A percentile compares a stretch with the other conserved stretches of the same genome.
Conservation (phyloP, 164 flowering plant genomes). For the Nymphaea colorata region DNA sequence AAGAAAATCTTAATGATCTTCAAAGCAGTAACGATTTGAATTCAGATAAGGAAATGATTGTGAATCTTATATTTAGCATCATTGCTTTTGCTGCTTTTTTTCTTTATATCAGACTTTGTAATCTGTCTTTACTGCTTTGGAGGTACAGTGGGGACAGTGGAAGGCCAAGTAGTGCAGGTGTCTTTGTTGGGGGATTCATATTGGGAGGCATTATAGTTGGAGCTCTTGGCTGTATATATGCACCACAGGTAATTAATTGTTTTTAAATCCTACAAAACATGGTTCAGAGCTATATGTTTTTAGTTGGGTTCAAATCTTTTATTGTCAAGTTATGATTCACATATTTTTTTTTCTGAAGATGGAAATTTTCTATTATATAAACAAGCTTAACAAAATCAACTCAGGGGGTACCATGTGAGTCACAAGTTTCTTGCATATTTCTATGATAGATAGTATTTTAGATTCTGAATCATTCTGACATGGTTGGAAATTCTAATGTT, state of each 20-base stretch:
- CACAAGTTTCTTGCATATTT: no score
- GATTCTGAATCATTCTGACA: no score
- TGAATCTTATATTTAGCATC: no score
- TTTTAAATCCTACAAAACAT: neutral
- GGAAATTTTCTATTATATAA: no score
- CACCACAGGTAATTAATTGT: constrained; percentile 61
- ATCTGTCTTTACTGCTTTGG: neutral
- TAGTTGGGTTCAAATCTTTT: no score
- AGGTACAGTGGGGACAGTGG: constrained; percentile 41
- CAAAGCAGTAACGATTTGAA: no score
- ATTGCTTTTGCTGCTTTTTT: neutral
- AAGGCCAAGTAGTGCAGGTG: constrained; percentile 42
- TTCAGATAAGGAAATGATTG: no score
- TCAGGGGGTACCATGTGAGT: no score
- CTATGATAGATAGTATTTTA: no score
- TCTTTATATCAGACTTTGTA: neutral
- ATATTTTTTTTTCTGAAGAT: neutral
- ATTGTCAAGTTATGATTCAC: neutral
- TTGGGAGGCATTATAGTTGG: constrained; percentile 89
- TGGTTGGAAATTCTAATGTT: no score
- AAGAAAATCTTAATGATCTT: no score
- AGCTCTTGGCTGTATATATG: constrained; percentile 82
- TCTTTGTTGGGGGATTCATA: constrained; percentile 85
- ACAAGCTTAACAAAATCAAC: no score
- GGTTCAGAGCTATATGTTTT: neutral